These are phyloP conservation scores for Lasiodiplodia citricola DNA, from an alignment of 2,329 filamentous ascomycete genomes.

Conservation along the genomic window DNA sequence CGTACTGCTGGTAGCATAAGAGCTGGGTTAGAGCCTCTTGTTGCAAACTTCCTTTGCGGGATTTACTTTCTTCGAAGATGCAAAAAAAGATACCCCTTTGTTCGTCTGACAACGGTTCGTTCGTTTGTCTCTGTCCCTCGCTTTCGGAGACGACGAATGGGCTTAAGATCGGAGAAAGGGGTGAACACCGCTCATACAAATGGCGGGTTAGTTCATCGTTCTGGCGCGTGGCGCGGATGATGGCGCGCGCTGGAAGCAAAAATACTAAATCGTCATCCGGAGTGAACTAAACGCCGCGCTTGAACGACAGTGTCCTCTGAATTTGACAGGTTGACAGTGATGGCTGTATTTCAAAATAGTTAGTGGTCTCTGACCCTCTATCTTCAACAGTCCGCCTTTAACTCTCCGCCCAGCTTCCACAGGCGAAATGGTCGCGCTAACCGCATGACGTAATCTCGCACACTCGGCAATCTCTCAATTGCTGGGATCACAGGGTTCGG, in stretches of 20 bases:
- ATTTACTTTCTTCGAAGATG: conserved; percentile 3
- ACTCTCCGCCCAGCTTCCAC: background rate
- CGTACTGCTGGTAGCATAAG: conserved; percentile 16
- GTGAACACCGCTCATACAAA: conserved; percentile 5
- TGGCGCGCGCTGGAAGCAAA: background rate
- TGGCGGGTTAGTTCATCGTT: conserved; percentile 11
- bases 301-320: background rate
- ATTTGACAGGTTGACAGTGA: background rate
- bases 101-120: conserved; percentile 1
- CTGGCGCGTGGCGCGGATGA: background rate
- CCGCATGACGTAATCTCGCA: background rate
- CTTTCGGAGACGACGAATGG: background rate
- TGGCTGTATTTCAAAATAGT: background rate
- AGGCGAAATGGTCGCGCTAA: background rate
- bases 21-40: background rate
- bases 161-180: background rate
- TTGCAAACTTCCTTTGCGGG: conserved; percentile 10
- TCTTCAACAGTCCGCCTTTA: background rate
- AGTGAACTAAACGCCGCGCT: background rate
- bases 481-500: background rate
- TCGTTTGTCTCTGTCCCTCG: background rate
- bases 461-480: background rate
- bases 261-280: conserved; percentile 12
- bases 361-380: too few species aligned
- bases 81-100: conserved; percentile 8